Percentiles rank a stretch among this genome's conserved stretches.
Evolutionary conservation across 176 grass and related monocot species (phyloP).

Genomic region (Oryza coarctata): DNA sequence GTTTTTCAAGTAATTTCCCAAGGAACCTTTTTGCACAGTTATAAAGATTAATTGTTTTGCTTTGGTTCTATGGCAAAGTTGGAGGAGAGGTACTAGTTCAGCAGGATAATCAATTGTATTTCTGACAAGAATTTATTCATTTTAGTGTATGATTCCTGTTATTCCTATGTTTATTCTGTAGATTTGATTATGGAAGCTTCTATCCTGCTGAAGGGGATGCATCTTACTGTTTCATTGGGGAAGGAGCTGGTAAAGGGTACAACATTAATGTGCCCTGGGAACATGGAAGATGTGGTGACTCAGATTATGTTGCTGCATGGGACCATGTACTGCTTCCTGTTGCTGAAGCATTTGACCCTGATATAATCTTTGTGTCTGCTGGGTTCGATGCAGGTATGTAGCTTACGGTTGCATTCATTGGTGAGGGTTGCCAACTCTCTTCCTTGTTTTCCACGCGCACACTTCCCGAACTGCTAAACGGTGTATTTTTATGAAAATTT

Average conservation of each 20-base stretch:
- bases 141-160: constrained; percentile 4
- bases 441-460: too few relatives aligned
- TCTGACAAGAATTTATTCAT: background rate
- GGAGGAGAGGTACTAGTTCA: background rate
- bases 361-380: constrained; percentile 88
- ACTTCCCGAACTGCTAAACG: too few relatives aligned
- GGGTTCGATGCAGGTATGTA: constrained; percentile 91
- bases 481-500: too few relatives aligned
- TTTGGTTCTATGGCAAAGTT: background rate
- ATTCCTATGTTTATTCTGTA: constrained; percentile 38
- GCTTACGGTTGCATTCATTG: too few relatives aligned
- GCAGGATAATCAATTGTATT: background rate
- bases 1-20: background rate
- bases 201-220: constrained; percentile 78
- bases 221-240: constrained; percentile 78
- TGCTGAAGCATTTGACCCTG: constrained; percentile 63
- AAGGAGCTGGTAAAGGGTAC: constrained; percentile 84
- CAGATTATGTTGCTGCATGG: constrained; percentile 91
- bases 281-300: constrained; percentile 77
- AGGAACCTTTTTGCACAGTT: background rate
- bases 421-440: too few relatives aligned
- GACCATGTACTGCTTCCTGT: constrained; percentile 87
- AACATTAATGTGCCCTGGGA: constrained; percentile 99
- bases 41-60: background rate
- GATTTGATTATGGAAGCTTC: constrained; percentile 91